Conservation (phyloP, 345 rosid genomes). For the Gossypium longicalyx region DNA sequence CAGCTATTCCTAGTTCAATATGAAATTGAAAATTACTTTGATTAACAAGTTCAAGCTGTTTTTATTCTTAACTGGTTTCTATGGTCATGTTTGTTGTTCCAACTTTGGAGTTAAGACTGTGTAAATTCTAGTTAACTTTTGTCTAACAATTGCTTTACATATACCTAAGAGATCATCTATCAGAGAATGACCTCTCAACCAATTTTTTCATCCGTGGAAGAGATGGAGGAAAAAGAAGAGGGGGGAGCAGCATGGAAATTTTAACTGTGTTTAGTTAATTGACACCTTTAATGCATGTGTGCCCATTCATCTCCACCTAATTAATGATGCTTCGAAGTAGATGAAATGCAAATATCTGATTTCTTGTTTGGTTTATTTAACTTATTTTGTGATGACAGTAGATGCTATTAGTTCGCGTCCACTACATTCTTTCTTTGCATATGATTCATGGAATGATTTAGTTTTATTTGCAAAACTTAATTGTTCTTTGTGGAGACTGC, state of each 20-base stretch:
- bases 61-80: not conserved
- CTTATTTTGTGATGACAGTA: not conserved
- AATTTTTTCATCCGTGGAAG: not conserved
- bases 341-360: not conserved
- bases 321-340: not conserved
- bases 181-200: not conserved
- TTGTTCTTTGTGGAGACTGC: not conserved
- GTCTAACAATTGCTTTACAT: not conserved
- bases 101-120: not conserved
- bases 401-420: not conserved
- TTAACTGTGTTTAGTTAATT: too few species aligned
- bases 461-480: not conserved
- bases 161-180: not conserved
- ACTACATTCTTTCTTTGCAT: not conserved
- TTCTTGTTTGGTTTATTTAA: not conserved
- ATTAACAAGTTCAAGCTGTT: not conserved
- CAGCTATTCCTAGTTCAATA: too few species aligned
- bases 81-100: not conserved
- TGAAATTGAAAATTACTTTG: too few species aligned
- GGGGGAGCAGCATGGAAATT: too few species aligned
- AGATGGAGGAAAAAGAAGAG: not conserved
- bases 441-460: not conserved
- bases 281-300: not conserved
- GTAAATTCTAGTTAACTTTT: not conserved
- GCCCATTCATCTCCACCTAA: not conserved